A percentile compares a stretch with the other conserved stretches of the same genome.
phyloP scores from a whole-genome alignment of 1,284 basidiomycete species.

The Leccinum subrobustum region DNA sequence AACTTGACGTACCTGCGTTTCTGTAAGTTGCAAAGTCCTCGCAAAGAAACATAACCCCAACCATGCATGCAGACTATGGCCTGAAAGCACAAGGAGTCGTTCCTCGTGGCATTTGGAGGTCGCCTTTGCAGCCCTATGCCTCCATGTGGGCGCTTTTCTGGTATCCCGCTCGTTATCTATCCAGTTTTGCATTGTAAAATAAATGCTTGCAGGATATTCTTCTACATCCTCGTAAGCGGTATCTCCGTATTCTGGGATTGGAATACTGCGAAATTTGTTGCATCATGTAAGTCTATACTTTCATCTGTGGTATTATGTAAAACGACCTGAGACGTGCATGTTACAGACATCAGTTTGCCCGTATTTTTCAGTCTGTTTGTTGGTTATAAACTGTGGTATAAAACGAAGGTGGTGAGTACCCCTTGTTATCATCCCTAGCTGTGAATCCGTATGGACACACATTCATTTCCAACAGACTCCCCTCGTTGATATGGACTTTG shows the following conservation, averaged over 20 bases:
- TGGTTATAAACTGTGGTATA: constrained; percentile 50
- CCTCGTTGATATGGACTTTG: constrained; percentile 18
- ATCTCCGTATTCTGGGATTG: constrained; percentile 47
- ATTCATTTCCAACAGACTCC: constrained; percentile 5
- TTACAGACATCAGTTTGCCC: constrained; percentile 25
- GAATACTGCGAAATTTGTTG: constrained; percentile 40
- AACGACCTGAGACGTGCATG: background rate
- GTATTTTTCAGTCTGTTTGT: constrained; percentile 22
- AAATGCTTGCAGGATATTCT: constrained; percentile 28
- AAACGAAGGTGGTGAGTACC: constrained; percentile 41
- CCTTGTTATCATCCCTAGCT: background rate
- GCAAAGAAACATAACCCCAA: constrained; percentile 20
- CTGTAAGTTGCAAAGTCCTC: constrained; percentile 26
- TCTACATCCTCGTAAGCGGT: constrained; percentile 43
- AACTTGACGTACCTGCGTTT: constrained; percentile 52
- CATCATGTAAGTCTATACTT: constrained; percentile 35
- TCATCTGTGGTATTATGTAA: constrained; percentile 2
- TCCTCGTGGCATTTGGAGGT: constrained; percentile 30
- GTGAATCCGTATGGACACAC: background rate
- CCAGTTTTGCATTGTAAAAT: background rate
- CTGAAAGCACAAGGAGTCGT: constrained; percentile 56
- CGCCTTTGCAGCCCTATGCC: constrained; percentile 28
- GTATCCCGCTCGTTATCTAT: constrained; percentile 10
- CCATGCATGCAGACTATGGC: constrained; percentile 45
- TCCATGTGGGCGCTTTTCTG: constrained; percentile 33